Base-by-base conservation (phyloP, 2,329 filamentous ascomycete species). In the Byssothecium circinans region DNA sequence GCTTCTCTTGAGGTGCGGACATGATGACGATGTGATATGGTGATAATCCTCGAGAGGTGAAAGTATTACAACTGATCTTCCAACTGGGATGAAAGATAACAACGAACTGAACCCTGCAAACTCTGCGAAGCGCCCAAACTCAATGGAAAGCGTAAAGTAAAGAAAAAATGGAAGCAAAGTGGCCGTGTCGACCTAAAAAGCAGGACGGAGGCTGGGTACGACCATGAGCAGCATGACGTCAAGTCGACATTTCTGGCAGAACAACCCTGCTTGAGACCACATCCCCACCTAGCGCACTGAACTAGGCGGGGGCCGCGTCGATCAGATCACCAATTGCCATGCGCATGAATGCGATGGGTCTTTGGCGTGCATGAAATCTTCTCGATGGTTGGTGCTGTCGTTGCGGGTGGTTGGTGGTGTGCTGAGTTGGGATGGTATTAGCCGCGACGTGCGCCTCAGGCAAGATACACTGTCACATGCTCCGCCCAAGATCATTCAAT, bases 301-400 rank as follows among this genome's bases (percentile, higher is more conserved):
- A 38, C 58, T 45, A 53, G 22, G 48, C 61, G 53, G 49, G 61
- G 59, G 59, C 62, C 43, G 43, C 52, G 57, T 41, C 46, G 57
- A 66, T 63, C 59, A 54, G 34, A 34, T 52, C 52, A 52, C 61
- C 61, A 63, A 64, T 64, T 39, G 50, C 48, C 57, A 61, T 64
- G 58, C 53, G 27, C 51, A 47, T 44, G 41, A 45, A 50, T 45
- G 45, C 43, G 18, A 49, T 54, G 36, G 49, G 39, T 41, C 50
- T 62, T 54, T 50, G 41, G 49, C 43, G 39, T 45, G 32, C 17
- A 20, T 2, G 33, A 20, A 27, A 4, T 14, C 29, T 30, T 29
- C 14, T 25, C 18, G 25, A 30, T 51, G 45, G 30, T 18, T n/a
- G 42, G 38, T 35, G 29, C 6, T 14, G 14, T 12, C 14, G 29